phyloP scores from a whole-genome alignment of 139 green algal species.

The Closterium sp. region DNA sequence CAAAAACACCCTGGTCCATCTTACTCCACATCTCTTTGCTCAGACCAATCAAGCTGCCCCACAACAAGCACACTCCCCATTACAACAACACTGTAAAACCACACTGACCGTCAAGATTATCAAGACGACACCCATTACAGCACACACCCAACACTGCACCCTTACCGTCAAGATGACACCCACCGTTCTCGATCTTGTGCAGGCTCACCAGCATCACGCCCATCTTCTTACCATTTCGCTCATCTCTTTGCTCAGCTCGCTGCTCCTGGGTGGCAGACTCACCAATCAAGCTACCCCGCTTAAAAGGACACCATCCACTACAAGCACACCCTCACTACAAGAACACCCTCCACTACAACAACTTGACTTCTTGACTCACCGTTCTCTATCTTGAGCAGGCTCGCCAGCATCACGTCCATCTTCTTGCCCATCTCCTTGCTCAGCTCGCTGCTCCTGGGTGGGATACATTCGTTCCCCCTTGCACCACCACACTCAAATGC shows the following conservation, averaged over 20 bases:
- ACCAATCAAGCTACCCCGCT: too few relatives aligned
- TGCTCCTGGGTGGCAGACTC: slow-evolving; percentile 5
- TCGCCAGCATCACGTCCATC: slow-evolving; percentile 39
- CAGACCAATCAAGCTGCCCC: background rate
- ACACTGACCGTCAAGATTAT: too few relatives aligned
- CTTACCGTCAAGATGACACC: too few relatives aligned
- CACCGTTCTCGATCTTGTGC: slow-evolving; percentile 44
- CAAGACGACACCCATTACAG: too few relatives aligned
- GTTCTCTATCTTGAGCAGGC: slow-evolving; percentile 42
- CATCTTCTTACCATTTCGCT: slow-evolving; percentile 37
- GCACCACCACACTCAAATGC: slow-evolving; percentile 25
- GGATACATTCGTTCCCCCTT: too few relatives aligned
- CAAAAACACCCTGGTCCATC: too few relatives aligned
- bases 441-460: slow-evolving; percentile 11
- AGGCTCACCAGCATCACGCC: slow-evolving; percentile 38
- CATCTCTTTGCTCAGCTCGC: slow-evolving; percentile 11
- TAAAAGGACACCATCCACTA: slow-evolving; percentile 7
- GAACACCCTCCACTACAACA: background rate
- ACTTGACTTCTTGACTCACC: too few relatives aligned
- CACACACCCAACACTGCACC: too few relatives aligned
- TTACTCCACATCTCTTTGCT: slow-evolving; percentile 25
- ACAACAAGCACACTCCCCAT: slow-evolving; percentile 22
- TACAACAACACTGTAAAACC: too few relatives aligned
- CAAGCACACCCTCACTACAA: too few relatives aligned
- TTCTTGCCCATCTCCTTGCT: slow-evolving; percentile 28